phyloP scores from a whole-genome alignment of 176 grass and related monocot species.

The Poa pratensis region DNA sequence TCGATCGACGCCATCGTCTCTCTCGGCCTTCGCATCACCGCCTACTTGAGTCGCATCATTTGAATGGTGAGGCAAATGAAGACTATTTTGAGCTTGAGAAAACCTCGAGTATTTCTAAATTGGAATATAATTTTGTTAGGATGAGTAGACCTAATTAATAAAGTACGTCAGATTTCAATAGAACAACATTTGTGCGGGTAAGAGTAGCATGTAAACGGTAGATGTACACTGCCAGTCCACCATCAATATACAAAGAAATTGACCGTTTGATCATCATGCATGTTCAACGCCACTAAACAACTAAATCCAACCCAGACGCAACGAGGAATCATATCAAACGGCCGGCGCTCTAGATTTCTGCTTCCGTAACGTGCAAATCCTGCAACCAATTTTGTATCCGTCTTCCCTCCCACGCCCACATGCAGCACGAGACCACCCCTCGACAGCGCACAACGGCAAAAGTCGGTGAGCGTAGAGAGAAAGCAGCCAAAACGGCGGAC shows the following conservation, averaged over 20 bases:
- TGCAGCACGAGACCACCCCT: conserved; percentile 11
- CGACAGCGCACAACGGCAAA: conserved; percentile 40
- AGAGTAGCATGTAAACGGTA: background rate
- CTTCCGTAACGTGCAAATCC: background rate
- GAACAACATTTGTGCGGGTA: too few species aligned
- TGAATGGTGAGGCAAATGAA: too few species aligned
- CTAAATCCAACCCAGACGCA: background rate
- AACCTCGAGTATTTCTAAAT: too few species aligned
- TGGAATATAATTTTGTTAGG: too few species aligned
- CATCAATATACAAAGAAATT: conserved; percentile 17
- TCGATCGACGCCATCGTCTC: too few species aligned
- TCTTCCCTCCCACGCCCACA: conserved; percentile 29
- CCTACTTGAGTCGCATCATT: too few species aligned
- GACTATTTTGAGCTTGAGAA: too few species aligned
- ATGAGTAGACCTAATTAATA: too few species aligned
- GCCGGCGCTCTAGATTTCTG: background rate
- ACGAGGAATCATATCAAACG: conserved; percentile 31
- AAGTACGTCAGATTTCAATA: too few species aligned
- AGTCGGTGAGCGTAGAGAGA: background rate
- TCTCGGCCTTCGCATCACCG: too few species aligned
- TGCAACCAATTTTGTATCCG: conserved; percentile 13
- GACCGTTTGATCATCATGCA: conserved; percentile 3
- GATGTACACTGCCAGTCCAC: background rate
- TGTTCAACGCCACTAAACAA: conserved; percentile 2
- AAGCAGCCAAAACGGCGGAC: background rate